These are phyloP conservation scores for Linnemannia elongata DNA, from an alignment of 192 early-diverging fungal species.

Conservation along the genomic window DNA sequence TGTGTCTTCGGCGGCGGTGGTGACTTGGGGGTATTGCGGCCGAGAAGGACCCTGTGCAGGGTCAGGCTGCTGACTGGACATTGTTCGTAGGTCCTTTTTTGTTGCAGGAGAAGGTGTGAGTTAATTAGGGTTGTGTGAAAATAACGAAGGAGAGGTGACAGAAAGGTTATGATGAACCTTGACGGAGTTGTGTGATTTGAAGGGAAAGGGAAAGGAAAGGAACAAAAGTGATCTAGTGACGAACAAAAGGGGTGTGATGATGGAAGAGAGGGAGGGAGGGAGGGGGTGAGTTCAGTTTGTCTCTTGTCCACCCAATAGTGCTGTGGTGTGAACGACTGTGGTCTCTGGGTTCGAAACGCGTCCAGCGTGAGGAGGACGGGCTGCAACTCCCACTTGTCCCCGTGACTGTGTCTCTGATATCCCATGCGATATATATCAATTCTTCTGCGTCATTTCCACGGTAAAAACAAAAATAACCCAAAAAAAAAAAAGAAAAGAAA, in stretches of 20 bases:
- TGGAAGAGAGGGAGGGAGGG: too few relatives aligned
- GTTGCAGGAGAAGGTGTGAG: not conserved
- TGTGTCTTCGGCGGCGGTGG: not conserved
- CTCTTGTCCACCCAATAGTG: not conserved
- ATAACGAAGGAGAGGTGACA: too few relatives aligned
- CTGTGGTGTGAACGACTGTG: not conserved
- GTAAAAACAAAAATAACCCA: not conserved
- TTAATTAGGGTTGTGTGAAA: not conserved
- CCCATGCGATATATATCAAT: not conserved
- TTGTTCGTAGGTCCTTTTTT: not conserved
- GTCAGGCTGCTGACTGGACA: slow-evolving; percentile 4
- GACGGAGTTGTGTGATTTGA: too few relatives aligned
- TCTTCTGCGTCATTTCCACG: not conserved
- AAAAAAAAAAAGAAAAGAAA: not conserved
- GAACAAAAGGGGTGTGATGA: too few relatives aligned
- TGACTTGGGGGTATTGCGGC: not conserved
- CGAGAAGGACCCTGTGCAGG: not conserved
- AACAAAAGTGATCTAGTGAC: too few relatives aligned
- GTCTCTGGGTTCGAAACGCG: slow-evolving; percentile 7
- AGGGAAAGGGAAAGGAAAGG: too few relatives aligned
- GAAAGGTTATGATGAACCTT: too few relatives aligned
- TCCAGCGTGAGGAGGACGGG: not conserved
- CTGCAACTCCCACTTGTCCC: not conserved
- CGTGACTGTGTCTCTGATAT: not conserved
- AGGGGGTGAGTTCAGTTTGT: not conserved